Evolutionary conservation across 306 rosid genomes (phyloP), one percentile per base, ranked within the genome.

Genomic region (Pyrus betulifolia): DNA sequence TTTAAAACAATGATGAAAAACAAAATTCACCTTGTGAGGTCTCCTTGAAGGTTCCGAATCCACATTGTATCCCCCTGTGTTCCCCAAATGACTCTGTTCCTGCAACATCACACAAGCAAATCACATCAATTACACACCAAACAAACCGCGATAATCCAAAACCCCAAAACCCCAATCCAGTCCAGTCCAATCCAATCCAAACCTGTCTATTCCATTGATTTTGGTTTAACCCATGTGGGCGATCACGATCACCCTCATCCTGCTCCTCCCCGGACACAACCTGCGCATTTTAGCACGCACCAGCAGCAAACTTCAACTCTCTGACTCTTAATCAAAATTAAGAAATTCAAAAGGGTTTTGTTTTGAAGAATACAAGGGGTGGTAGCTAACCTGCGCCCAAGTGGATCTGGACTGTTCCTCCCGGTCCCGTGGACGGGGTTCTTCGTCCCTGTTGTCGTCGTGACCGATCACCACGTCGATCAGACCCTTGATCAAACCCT

Each of bases 231-330:
- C 78, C 81, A 60, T 82, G 82, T 72, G 80, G 58, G 40, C 82
- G 88, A 79, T 75, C 87, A 65, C 71, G 58, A 21, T 54, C 81
- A 31, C 63, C 83, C 4, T 74, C 35, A 59, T 89, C 90, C 49
- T 84, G 89, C 45, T 89, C 96, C 40, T 89, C 96, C 54, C 91
- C 93, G 59, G 97, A 83, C 6, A 91, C 97, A 15, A 91, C 90
- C 88, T 91, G 77, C 57, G 21, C 27, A 63, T 40, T 67, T 57
- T 19, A 62, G 52, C 72, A 27, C 52, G 23, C 38, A 44, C 45
- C 61, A 69, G 45, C 51, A 67, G 8, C 31, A 59, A 11, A 28
- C 17, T 15, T 49, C 12, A 46, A 67, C 21, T 31, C 17, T 51
- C 14, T 27, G 22, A 57, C 19, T 23, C 31, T 4, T 25, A 21